Percentiles rank a stretch among this genome's conserved stretches.
Evolutionary conservation across 495 filamentous ascomycete genomes (phyloP).

Genomic region (Penicillium roqueforti): DNA sequence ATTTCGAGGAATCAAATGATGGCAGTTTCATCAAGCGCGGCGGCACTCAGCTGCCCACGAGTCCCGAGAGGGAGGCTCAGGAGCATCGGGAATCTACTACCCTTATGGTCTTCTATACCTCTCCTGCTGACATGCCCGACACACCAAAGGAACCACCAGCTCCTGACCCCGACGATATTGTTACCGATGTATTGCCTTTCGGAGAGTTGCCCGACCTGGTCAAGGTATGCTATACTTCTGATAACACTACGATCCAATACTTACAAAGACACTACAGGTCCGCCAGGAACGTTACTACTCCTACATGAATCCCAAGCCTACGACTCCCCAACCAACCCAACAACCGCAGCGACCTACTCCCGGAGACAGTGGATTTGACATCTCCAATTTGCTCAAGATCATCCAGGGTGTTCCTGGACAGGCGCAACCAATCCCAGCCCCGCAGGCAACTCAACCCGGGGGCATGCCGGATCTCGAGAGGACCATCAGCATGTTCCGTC

Average conservation of each 20-base stretch:
- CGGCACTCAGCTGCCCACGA: slow-evolving; percentile 54
- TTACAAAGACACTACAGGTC: slow-evolving; percentile 25
- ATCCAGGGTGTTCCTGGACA: slow-evolving; percentile 36
- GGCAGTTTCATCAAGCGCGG: slow-evolving; percentile 58
- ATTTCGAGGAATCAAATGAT: slow-evolving; percentile 42
- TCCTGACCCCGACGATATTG: slow-evolving; percentile 35
- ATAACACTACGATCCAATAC: neutral
- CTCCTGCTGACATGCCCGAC: slow-evolving; percentile 67
- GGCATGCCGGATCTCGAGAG: slow-evolving; percentile 37
- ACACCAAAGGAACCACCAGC: slow-evolving; percentile 69
- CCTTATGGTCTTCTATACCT: slow-evolving; percentile 78
- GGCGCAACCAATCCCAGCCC: slow-evolving; percentile 30
- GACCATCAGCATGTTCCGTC: slow-evolving; percentile 43
- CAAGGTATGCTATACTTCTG: slow-evolving; percentile 35
- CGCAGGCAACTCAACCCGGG: slow-evolving; percentile 20
- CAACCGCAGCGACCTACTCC: slow-evolving; percentile 10
- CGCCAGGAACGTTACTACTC: slow-evolving; percentile 46
- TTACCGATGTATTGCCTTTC: slow-evolving; percentile 37
- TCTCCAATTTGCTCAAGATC: slow-evolving; percentile 45
- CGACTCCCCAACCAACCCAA: slow-evolving; percentile 23
- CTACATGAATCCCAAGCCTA: slow-evolving; percentile 35
- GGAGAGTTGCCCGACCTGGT: slow-evolving; percentile 45
- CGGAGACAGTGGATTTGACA: slow-evolving; percentile 36
- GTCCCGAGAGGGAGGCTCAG: slow-evolving; percentile 63
- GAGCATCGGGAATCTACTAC: slow-evolving; percentile 70